Evolutionary conservation across 2,329 filamentous ascomycete genomes (phyloP).

Genomic region (Trematosphaeria pertusa): DNA sequence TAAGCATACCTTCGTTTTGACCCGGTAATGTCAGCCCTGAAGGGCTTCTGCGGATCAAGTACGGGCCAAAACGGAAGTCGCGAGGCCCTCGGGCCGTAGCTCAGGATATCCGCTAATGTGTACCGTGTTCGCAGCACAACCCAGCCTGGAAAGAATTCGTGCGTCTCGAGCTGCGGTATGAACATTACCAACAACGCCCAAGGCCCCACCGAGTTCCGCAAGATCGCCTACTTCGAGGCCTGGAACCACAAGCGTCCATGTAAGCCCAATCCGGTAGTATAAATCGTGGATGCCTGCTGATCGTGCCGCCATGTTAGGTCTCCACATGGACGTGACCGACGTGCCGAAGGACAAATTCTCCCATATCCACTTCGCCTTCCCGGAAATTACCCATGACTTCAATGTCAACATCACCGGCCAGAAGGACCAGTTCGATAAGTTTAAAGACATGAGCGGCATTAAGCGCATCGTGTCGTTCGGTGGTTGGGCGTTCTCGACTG

Average conservation of each 20-base stretch:
- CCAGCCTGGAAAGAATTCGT: constrained; percentile 4
- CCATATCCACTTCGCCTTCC: constrained; percentile 25
- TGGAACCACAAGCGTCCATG: constrained; percentile 14
- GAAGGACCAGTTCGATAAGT: constrained; percentile 11
- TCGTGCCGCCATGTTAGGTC: constrained; percentile 9
- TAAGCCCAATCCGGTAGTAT: constrained; percentile 24
- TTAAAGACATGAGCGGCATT: constrained; percentile 17
- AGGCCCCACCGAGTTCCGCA: not conserved
- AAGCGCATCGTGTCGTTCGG: constrained; percentile 55
- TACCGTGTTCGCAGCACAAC: not conserved
- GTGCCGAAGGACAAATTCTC: constrained; percentile 13
- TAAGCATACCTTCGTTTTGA: no score
- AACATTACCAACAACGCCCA: constrained; percentile 2
- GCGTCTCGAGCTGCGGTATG: constrained; percentile 11
- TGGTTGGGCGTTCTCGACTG: constrained; percentile 55
- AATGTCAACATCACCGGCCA: no score
- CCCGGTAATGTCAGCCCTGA: no score
- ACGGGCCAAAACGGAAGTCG: no score
- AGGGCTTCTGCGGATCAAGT: no score
- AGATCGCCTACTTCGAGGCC: constrained; percentile 16
- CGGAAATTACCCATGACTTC: not conserved
- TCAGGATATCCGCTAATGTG: no score
- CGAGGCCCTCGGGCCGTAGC: no score
- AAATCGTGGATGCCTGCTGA: constrained; percentile 18
- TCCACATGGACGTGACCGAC: constrained; percentile 13